phyloP scores from a whole-genome alignment of 352 stramenopile genomes.

The Pythium sp. region DNA sequence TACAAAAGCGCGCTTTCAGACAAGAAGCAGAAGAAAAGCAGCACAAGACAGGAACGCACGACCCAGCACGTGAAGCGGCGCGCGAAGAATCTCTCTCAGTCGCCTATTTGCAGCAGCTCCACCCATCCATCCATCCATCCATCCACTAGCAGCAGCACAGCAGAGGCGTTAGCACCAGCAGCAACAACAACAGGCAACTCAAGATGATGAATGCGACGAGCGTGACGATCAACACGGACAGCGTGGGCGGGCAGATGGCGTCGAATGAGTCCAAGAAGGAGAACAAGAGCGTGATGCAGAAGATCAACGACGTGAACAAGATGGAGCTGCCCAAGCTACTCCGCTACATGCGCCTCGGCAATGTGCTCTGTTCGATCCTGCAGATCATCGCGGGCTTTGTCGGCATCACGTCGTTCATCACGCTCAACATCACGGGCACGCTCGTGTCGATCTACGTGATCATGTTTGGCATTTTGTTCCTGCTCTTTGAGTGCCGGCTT shows the following conservation, averaged over 20 bases:
- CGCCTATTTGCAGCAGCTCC: slow-evolving; percentile 10
- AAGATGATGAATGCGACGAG: slow-evolving; percentile 77
- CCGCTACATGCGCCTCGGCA: slow-evolving; percentile 83
- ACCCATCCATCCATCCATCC: neutral
- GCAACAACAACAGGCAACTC: neutral
- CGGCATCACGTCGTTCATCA: slow-evolving; percentile 86
- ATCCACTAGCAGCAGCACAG: neutral
- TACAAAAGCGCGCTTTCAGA: neutral
- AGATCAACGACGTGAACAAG: slow-evolving; percentile 88
- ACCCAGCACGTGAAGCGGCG: slow-evolving; percentile 2
- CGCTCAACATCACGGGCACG: slow-evolving; percentile 87
- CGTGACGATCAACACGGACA: slow-evolving; percentile 79
- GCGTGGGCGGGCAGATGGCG: slow-evolving; percentile 51
- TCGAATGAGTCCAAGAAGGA: slow-evolving; percentile 56
- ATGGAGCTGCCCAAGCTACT: slow-evolving; percentile 88
- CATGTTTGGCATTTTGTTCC: slow-evolving; percentile 84
- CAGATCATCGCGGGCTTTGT: slow-evolving; percentile 81
- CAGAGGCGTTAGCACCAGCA: neutral
- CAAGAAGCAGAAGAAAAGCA: neutral
- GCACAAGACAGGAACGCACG: neutral
- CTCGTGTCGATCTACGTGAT: slow-evolving; percentile 89
- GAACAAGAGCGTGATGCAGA: slow-evolving; percentile 73
- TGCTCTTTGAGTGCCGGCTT: slow-evolving; percentile 88
- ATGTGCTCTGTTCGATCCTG: slow-evolving; percentile 80
- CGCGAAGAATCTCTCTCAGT: slow-evolving; percentile 2